Evolutionary conservation across 2,329 filamentous ascomycete species (phyloP).

Genomic region (Drechmeria coniospora): DNA sequence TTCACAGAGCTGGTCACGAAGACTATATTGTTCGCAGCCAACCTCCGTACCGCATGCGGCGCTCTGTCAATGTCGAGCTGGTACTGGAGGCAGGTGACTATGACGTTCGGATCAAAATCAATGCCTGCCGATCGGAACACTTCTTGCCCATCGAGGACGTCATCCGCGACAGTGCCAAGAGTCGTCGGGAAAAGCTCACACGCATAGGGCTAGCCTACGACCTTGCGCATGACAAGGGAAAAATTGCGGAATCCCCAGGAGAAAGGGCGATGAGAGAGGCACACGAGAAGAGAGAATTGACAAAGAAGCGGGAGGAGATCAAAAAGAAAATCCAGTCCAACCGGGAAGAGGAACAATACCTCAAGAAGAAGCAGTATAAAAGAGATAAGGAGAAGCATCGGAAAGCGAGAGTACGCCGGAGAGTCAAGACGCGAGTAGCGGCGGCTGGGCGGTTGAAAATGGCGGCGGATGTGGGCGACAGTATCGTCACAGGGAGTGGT

Average conservation of each 20-base stretch:
- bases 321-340: conserved; percentile 27
- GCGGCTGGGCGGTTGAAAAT: no score
- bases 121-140: conserved; percentile 42
- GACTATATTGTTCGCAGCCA: conserved; percentile 41
- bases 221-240: conserved; percentile 52
- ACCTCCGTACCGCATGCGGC: conserved; percentile 43
- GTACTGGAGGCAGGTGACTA: conserved; percentile 62
- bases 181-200: conserved; percentile 54
- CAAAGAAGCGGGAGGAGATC: conserved; percentile 18
- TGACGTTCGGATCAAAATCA: conserved; percentile 59
- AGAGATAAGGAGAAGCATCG: conserved; percentile 11
- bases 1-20: conserved; percentile 33
- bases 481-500: no score
- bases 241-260: conserved; percentile 29
- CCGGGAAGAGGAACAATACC: conserved; percentile 19
- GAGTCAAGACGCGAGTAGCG: conserved; percentile 61
- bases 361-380: conserved; percentile 21
- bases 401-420: conserved; percentile 71
- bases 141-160: conserved; percentile 46
- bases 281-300: conserved; percentile 26
- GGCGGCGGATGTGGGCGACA: no score
- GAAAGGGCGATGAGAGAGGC: conserved; percentile 31
- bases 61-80: conserved; percentile 64
- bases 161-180: conserved; percentile 47
- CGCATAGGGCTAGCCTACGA: conserved; percentile 57